phyloP scores from a whole-genome alignment of 768 basidiomycete species.

The Serendipita indica region DNA sequence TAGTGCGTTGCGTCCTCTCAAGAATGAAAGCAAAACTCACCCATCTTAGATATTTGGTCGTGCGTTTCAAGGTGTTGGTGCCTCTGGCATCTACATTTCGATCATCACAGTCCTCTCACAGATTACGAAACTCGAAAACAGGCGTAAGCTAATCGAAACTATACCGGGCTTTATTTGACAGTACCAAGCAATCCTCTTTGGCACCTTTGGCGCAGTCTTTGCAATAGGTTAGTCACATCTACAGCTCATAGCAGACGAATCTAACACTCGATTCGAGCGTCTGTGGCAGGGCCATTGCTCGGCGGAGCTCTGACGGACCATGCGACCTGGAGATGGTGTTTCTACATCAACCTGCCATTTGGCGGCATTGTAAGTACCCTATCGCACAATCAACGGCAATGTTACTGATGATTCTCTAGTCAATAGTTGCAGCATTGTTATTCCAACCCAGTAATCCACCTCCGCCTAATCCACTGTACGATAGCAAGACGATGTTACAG shows the following conservation, averaged over 20 bases:
- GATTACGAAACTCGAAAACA: constrained; percentile 20
- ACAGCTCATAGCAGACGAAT: not conserved
- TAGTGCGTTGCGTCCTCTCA: no score
- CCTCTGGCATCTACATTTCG: constrained; percentile 22
- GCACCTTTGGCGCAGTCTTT: constrained; percentile 15
- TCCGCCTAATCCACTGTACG: constrained; percentile 14
- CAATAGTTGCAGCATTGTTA: constrained; percentile 23
- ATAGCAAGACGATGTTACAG: constrained; percentile 13
- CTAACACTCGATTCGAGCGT: constrained; percentile 24
- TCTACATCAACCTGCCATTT: constrained; percentile 24
- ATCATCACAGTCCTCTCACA: constrained; percentile 18
- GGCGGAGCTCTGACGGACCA: constrained; percentile 25
- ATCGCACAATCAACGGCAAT: not conserved
- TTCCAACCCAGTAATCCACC: constrained; percentile 20
- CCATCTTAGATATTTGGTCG: constrained; percentile 29
- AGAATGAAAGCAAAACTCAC: no score
- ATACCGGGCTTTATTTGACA: constrained; percentile 12
- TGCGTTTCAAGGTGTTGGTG: constrained; percentile 32
- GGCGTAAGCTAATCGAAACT: not conserved
- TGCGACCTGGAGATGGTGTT: constrained; percentile 25
- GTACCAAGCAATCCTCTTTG: constrained; percentile 14
- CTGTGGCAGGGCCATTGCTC: constrained; percentile 24
- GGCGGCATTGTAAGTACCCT: constrained; percentile 17
- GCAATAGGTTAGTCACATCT: constrained; percentile 16
- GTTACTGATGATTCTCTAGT: not conserved